Percentiles rank a stretch among this genome's conserved stretches.
phyloP scores from a whole-genome alignment of 306 rosid genomes.

The Alnus rubra region DNA sequence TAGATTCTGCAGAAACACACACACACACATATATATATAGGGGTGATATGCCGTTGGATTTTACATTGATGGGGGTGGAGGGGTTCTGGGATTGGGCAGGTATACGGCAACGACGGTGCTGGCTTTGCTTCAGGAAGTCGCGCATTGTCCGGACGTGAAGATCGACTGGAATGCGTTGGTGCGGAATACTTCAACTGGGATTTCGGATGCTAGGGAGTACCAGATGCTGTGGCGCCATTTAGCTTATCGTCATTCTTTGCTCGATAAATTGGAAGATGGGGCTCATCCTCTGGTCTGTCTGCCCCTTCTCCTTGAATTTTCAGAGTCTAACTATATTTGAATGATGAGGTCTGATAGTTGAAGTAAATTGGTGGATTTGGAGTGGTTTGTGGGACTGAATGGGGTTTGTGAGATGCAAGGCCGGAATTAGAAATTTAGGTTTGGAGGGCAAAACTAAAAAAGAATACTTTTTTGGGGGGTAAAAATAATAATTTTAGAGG shows the following conservation, averaged over 20 bases:
- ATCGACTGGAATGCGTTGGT: conserved; percentile 82
- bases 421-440: too few relatives aligned
- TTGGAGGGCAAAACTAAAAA: too few relatives aligned
- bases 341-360: too few relatives aligned
- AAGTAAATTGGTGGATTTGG: too few relatives aligned
- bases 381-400: too few relatives aligned
- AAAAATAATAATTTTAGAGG: too few relatives aligned
- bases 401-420: not conserved
- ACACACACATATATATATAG: too few relatives aligned
- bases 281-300: conserved; percentile 62
- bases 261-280: conserved; percentile 43
- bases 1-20: too few relatives aligned
- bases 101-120: conserved; percentile 56
- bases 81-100: conserved; percentile 37
- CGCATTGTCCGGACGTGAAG: conserved; percentile 40
- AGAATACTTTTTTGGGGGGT: too few relatives aligned
- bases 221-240: conserved; percentile 96
- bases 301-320: not conserved
- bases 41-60: too few relatives aligned
- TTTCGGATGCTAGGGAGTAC: conserved; percentile 75
- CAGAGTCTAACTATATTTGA: too few relatives aligned
- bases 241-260: conserved; percentile 60
- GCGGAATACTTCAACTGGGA: conserved; percentile 70
- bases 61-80: not conserved
- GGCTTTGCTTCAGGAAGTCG: conserved; percentile 70